A percentile compares a stretch with the other conserved stretches of the same genome.
Evolutionary conservation across 1,284 basidiomycete species (phyloP).

Genomic region (Austroboletus niveus): DNA sequence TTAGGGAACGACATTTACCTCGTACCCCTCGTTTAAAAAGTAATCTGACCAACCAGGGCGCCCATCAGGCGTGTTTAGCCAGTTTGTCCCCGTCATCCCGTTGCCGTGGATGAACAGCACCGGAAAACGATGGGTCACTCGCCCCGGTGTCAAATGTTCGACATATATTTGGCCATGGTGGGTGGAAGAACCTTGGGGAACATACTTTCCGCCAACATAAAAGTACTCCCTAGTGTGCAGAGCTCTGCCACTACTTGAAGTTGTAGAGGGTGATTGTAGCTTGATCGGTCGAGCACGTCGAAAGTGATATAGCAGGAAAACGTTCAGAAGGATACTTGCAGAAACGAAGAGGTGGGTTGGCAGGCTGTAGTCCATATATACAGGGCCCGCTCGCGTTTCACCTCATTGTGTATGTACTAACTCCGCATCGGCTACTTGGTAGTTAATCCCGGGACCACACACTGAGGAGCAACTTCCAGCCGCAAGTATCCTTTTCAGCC

Average conservation of each 20-base stretch:
- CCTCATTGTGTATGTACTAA: not conserved
- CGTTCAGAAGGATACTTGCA: constrained; percentile 20
- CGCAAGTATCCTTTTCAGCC: not conserved
- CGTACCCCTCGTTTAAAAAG: constrained; percentile 46
- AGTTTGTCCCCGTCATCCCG: constrained; percentile 49
- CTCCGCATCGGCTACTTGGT: not conserved
- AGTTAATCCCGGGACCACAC: no score
- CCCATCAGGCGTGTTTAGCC: constrained; percentile 50
- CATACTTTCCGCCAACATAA: constrained; percentile 44
- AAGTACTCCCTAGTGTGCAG: constrained; percentile 44
- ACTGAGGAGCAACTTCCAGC: no score
- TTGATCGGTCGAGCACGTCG: not conserved
- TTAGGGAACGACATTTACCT: constrained; percentile 28
- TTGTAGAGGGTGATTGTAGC: not conserved
- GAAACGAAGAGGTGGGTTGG: constrained; percentile 6
- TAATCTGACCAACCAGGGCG: constrained; percentile 50
- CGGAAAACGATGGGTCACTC: constrained; percentile 38
- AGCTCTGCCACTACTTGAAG: constrained; percentile 4
- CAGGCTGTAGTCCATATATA: not conserved
- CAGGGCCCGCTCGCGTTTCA: no score
- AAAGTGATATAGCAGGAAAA: constrained; percentile 15
- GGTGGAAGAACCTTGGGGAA: constrained; percentile 32
- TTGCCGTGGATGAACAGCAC: constrained; percentile 46
- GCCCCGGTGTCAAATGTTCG: constrained; percentile 42
- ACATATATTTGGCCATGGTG: constrained; percentile 47